Evolutionary conservation across 2,329 filamentous ascomycete genomes (phyloP).

Genomic region (Cordyceps fumosorosea): DNA sequence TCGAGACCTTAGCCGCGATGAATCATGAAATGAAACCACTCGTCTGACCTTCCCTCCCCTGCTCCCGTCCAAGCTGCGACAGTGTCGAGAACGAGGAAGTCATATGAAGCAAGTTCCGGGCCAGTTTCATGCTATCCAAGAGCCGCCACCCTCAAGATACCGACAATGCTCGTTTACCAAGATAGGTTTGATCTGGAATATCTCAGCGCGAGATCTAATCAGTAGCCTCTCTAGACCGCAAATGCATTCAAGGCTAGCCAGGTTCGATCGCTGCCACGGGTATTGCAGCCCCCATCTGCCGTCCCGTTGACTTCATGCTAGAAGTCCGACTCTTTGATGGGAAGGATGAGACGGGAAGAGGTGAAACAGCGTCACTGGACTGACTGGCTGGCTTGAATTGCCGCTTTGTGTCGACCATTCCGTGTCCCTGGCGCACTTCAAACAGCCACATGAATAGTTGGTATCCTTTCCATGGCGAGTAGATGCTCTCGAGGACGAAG

Average conservation of each 20-base stretch:
- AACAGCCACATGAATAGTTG: no score
- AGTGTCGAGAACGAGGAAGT: neutral
- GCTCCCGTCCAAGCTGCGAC: neutral
- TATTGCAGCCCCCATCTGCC: neutral
- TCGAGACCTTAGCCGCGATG: neutral
- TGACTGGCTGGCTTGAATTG: no score
- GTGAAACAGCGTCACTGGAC: no score
- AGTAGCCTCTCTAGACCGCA: neutral
- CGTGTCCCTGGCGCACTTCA: no score
- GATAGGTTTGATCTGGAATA: no score
- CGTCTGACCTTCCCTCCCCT: neutral
- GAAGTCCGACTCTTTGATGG: no score
- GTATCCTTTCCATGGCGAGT: no score
- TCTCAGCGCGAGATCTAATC: neutral
- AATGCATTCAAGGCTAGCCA: neutral
- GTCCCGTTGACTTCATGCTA: neutral
- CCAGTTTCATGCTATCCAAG: neutral
- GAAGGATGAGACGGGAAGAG: no score
- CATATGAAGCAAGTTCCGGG: neutral
- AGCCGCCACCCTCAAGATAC: neutral
- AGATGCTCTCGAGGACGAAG: no score
- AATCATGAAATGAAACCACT: neutral
- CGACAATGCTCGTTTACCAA: neutral
- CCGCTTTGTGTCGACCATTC: no score
- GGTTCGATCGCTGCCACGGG: neutral